Conservation (phyloP, 495 filamentous ascomycete species). For the Collariella sp. region DNA sequence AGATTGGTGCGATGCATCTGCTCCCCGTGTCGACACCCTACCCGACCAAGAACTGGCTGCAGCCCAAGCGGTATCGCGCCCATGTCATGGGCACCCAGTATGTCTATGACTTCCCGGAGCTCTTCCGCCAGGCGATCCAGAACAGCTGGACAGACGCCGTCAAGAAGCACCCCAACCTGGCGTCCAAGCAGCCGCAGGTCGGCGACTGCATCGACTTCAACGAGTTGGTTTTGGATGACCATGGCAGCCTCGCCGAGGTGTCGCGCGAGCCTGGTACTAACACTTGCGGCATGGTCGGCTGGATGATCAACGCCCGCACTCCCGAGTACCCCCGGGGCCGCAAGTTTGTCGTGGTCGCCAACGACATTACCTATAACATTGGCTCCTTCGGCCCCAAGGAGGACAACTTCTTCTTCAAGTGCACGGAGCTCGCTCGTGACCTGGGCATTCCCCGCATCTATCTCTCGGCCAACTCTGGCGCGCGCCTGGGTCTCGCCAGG, state of each 20-base stretch:
- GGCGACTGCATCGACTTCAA: constrained; percentile 94
- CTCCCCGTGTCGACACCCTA: constrained; percentile 85
- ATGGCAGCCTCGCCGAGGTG: constrained; percentile 85
- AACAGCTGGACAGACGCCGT: constrained; percentile 80
- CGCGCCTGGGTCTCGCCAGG: constrained; percentile 91
- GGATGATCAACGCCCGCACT: constrained; percentile 92
- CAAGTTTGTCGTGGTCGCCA: constrained; percentile 91
- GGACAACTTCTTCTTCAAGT: constrained; percentile 98
- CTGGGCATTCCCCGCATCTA: constrained; percentile 95
- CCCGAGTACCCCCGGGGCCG: constrained; percentile 94
- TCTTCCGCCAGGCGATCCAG: constrained; percentile 96
- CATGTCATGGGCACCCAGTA: constrained; percentile 99
- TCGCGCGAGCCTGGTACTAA: constrained; percentile 91
- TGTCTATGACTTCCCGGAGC: constrained; percentile 98
- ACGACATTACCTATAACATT: constrained; percentile 99
- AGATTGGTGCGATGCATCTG: constrained; percentile 93
- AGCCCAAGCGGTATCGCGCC: constrained; percentile 98
- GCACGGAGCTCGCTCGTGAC: constrained; percentile 87
- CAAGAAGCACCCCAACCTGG: constrained; percentile 58
- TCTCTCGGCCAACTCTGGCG: constrained; percentile 98
- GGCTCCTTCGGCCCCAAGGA: constrained; percentile 94
- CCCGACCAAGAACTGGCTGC: constrained; percentile 95
- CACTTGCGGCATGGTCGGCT: constrained; percentile 95
- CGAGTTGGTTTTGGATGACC: constrained; percentile 89
- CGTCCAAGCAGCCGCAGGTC: constrained; percentile 69